Conservation (phyloP, 169 alveolate genomes). For the Theileria parva region DNA sequence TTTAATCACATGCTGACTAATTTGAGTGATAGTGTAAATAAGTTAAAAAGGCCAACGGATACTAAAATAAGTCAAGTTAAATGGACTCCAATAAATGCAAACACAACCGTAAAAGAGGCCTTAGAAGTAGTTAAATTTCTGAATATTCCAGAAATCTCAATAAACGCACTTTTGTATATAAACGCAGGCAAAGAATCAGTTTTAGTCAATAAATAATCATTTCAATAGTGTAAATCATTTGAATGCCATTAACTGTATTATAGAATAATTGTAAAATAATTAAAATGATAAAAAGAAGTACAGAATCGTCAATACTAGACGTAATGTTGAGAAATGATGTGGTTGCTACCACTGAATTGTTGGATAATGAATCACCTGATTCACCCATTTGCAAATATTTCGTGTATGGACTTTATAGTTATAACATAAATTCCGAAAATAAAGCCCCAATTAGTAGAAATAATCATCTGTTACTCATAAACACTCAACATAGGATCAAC, state of each 20-base stretch:
- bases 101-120: constrained; percentile 16
- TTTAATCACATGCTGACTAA: background rate
- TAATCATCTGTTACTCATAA: background rate
- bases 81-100: background rate
- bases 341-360: background rate
- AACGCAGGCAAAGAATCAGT: background rate
- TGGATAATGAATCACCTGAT: background rate
- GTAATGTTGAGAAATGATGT: constrained; percentile 1
- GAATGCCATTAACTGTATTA: background rate
- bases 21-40: background rate
- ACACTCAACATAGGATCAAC: background rate
- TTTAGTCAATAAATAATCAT: background rate
- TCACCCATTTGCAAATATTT: background rate
- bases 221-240: too few relatives aligned
- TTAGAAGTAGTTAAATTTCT: background rate
- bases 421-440: background rate
- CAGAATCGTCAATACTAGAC: background rate
- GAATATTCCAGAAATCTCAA: constrained; percentile 1
- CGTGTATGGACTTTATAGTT: background rate
- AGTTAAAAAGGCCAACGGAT: background rate
- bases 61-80: background rate
- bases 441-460: background rate
- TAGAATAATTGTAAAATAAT: background rate
- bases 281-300: background rate
- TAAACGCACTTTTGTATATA: constrained; percentile 10